Evolutionary conservation across 139 green algal species (phyloP).

Genomic region (Medakamo hakoo): DNA sequence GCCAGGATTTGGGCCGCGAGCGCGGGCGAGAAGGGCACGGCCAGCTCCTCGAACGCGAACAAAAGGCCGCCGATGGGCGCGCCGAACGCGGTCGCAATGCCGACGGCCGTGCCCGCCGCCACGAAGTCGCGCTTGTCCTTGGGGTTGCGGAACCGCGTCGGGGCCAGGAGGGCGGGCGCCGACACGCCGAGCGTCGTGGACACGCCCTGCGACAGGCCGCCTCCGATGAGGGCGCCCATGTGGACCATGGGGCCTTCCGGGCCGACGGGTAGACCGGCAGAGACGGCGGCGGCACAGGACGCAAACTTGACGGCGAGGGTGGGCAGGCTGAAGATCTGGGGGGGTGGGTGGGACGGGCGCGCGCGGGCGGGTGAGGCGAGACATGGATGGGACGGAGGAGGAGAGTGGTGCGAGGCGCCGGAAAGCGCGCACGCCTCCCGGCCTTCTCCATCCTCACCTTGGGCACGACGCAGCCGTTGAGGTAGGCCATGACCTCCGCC

Average conservation of each 20-base stretch:
- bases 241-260: slow-evolving; percentile 81
- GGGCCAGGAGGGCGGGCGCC: too few relatives aligned
- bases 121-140: slow-evolving; percentile 85
- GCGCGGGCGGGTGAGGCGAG: background rate
- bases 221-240: slow-evolving; percentile 51
- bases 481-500: slow-evolving; percentile 74
- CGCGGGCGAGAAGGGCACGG: slow-evolving; percentile 57
- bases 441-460: slow-evolving; percentile 19
- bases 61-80: slow-evolving; percentile 70
- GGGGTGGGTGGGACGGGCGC: too few relatives aligned
- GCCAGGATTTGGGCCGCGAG: slow-evolving; percentile 73
- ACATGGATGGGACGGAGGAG: background rate
- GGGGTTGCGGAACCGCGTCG: slow-evolving; percentile 65
- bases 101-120: slow-evolving; percentile 60
- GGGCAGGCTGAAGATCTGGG: slow-evolving; percentile 68
- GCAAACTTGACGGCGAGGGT: slow-evolving; percentile 72
- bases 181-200: slow-evolving; percentile 63
- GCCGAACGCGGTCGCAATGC: slow-evolving; percentile 66
- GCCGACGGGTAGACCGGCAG: slow-evolving; percentile 59
- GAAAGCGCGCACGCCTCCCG: slow-evolving; percentile 1
- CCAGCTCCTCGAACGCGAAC: slow-evolving; percentile 78
- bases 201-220: slow-evolving; percentile 63
- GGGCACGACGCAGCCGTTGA: slow-evolving; percentile 65
- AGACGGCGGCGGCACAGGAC: slow-evolving; percentile 49
- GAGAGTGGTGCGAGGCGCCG: background rate